Evolutionary conservation across 805 yeast genomes (phyloP).

Genomic region (Cyberlindnera misumaiensis): DNA sequence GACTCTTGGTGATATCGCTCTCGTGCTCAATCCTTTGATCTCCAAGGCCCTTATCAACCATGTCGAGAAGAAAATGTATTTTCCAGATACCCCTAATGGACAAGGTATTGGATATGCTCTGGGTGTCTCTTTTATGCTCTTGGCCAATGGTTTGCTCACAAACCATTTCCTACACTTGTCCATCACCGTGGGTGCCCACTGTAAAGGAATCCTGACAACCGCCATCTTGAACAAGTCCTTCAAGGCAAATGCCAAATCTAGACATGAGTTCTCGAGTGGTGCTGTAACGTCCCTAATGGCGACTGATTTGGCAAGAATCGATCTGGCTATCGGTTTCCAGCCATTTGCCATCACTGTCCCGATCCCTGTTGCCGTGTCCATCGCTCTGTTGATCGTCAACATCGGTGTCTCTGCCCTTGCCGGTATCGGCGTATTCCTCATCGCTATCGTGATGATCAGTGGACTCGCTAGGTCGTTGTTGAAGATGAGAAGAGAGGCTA

Average conservation of each 20-base stretch:
- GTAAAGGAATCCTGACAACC: constrained; percentile 58
- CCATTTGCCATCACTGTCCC: constrained; percentile 52
- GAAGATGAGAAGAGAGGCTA: constrained; percentile 46
- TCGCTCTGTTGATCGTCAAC: constrained; percentile 56
- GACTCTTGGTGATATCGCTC: constrained; percentile 38
- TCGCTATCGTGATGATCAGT: constrained; percentile 42
- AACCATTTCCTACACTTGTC: constrained; percentile 48
- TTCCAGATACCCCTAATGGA: constrained; percentile 31
- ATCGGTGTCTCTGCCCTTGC: constrained; percentile 64
- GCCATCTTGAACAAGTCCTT: constrained; percentile 62
- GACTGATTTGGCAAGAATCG: constrained; percentile 70
- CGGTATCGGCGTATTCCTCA: constrained; percentile 51
- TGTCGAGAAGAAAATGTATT: constrained; percentile 38
- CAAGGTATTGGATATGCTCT: constrained; percentile 57
- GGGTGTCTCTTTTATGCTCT: constrained; percentile 42
- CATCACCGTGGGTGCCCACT: constrained; percentile 58
- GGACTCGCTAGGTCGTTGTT: constrained; percentile 41
- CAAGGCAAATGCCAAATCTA: constrained; percentile 44
- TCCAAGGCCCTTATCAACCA: constrained; percentile 48
- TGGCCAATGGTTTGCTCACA: constrained; percentile 30
- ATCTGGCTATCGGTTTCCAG: constrained; percentile 57
- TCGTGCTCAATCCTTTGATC: constrained; percentile 48
- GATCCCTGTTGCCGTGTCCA: constrained; percentile 52
- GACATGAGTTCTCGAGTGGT: constrained; percentile 50
- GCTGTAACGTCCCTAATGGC: constrained; percentile 68